These are phyloP conservation scores for Austroboletus niveus DNA, from an alignment of 1,284 basidiomycete genomes.

Conservation along the genomic window DNA sequence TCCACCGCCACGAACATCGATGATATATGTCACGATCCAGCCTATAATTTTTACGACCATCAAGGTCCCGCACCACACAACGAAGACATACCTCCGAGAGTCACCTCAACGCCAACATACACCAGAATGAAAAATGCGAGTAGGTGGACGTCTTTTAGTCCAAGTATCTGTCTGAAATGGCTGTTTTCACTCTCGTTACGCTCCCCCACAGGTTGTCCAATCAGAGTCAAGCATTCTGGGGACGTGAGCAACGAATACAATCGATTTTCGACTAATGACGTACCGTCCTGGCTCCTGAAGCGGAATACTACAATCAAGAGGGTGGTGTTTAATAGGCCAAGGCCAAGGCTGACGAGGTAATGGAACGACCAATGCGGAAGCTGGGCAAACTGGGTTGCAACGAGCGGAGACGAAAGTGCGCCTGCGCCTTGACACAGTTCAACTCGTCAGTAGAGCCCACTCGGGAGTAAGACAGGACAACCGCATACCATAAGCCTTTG, in stretches of 20 bases:
- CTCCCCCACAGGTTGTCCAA: conserved; percentile 34
- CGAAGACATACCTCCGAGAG: conserved; percentile 42
- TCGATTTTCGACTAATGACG: not conserved
- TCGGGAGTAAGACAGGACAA: not conserved
- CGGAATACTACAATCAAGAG: conserved; percentile 51
- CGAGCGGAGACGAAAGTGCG: conserved; percentile 57
- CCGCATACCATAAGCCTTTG: conserved; percentile 34
- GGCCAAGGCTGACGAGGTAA: conserved; percentile 57
- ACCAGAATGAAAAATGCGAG: conserved; percentile 53
- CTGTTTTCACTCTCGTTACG: conserved; percentile 31
- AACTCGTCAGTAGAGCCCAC: not conserved
- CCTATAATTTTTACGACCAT: conserved; percentile 27
- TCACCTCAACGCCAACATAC: conserved; percentile 63
- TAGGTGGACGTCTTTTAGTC: conserved; percentile 46
- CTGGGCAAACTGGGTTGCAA: conserved; percentile 61
- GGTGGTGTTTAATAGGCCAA: conserved; percentile 48
- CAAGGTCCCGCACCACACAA: not conserved
- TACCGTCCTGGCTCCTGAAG: conserved; percentile 55
- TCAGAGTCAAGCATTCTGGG: conserved; percentile 30
- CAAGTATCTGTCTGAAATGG: conserved; percentile 50
- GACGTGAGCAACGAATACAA: conserved; percentile 5
- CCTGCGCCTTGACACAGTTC: conserved; percentile 46
- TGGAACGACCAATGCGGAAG: conserved; percentile 58
- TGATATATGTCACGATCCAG: conserved; percentile 53
- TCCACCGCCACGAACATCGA: conserved; percentile 44